These are phyloP conservation scores for Tolypocladium nubicola DNA, from an alignment of 2,329 filamentous ascomycete genomes.

Conservation along the genomic window DNA sequence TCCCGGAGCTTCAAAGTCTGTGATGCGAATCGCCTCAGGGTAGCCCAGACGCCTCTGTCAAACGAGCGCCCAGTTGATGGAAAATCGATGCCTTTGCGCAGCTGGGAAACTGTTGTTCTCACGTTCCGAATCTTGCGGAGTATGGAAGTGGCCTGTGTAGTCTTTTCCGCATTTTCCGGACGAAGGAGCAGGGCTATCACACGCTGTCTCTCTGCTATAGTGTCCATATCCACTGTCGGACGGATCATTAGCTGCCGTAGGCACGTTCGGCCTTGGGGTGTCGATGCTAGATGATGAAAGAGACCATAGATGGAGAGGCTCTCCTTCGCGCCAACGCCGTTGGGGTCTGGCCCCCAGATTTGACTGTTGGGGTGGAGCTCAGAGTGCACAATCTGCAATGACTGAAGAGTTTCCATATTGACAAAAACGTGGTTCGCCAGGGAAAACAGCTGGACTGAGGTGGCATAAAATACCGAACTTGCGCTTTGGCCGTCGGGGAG, in stretches of 20 bases:
- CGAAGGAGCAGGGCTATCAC: conserved; percentile 57
- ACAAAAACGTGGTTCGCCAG: conserved; percentile 62
- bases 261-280: conserved; percentile 63
- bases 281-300: conserved; percentile 64
- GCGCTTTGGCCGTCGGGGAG: conserved; percentile 47
- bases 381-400: conserved; percentile 74
- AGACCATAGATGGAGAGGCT: conserved; percentile 75
- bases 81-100: conserved; percentile 67
- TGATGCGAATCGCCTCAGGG: conserved; percentile 60
- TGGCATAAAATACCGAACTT: conserved; percentile 43
- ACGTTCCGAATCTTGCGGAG: conserved; percentile 70
- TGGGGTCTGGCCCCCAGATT: conserved; percentile 45
- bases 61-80: conserved; percentile 39
- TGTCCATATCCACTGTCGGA: conserved; percentile 56
- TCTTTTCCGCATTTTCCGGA: conserved; percentile 50
- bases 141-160: conserved; percentile 46
- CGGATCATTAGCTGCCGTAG: conserved; percentile 75
- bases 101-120: conserved; percentile 52
- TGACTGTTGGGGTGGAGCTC: conserved; percentile 78
- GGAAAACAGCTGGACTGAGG: conserved; percentile 63
- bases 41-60: conserved; percentile 61
- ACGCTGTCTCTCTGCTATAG: conserved; percentile 62
- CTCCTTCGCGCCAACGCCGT: conserved; percentile 58
- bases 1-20: conserved; percentile 61
- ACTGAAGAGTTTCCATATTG: conserved; percentile 67